These are phyloP conservation scores for Daedaleopsis sinensis DNA, from an alignment of 768 basidiomycete species.

Conservation along the genomic window DNA sequence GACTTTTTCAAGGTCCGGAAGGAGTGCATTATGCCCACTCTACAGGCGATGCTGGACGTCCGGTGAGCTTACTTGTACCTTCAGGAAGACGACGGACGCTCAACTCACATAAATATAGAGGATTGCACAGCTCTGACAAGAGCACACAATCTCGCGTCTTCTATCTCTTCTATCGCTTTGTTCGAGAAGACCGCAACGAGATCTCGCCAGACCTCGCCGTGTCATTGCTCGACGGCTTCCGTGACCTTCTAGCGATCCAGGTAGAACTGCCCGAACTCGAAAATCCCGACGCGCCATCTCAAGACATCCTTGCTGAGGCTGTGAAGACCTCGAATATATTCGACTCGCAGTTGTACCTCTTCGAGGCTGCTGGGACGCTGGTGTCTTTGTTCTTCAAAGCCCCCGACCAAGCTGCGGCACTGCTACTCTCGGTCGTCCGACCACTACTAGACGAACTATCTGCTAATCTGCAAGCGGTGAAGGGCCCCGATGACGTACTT, in stretches of 20 bases:
- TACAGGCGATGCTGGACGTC: constrained; percentile 85
- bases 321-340: constrained; percentile 73
- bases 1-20: constrained; percentile 97
- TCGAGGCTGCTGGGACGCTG: constrained; percentile 87
- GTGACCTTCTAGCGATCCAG: constrained; percentile 77
- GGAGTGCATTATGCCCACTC: constrained; percentile 82
- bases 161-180: constrained; percentile 93
- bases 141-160: constrained; percentile 77
- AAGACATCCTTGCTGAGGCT: constrained; percentile 78
- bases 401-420: constrained; percentile 65
- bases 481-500: constrained; percentile 65
- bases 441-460: constrained; percentile 81
- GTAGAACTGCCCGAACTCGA: constrained; percentile 80
- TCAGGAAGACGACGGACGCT: neutral
- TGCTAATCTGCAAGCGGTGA: constrained; percentile 53
- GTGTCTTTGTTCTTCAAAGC: constrained; percentile 73
- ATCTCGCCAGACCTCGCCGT: constrained; percentile 73
- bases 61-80: constrained; percentile 54
- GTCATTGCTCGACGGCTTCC: constrained; percentile 69
- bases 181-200: constrained; percentile 80
- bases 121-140: constrained; percentile 78
- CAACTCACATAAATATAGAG: constrained; percentile 47
- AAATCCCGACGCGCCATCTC: constrained; percentile 52
- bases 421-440: constrained; percentile 77
- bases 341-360: constrained; percentile 91